These are phyloP conservation scores for Cerioporus squamosus DNA, from an alignment of 1,284 basidiomycete genomes.

Conservation along the genomic window DNA sequence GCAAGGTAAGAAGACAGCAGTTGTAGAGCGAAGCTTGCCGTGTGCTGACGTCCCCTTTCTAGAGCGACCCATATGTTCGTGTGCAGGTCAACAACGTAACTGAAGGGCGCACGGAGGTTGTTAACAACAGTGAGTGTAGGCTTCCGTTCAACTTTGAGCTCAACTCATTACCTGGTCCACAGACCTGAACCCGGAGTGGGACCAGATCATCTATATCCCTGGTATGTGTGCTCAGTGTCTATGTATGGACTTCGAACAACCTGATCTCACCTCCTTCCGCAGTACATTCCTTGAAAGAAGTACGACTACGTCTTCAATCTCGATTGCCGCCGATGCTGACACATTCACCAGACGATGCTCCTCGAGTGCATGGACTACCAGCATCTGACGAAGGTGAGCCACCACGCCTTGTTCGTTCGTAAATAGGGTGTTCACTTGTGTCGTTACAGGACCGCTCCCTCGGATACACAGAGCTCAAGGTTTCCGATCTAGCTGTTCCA, in stretches of 20 bases:
- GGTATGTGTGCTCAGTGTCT: conserved; percentile 47
- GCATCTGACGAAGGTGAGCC: conserved; percentile 31
- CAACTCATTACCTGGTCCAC: conserved; percentile 14
- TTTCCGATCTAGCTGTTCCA: conserved; percentile 69
- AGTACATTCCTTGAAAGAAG: conserved; percentile 53
- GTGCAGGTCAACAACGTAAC: conserved; percentile 79
- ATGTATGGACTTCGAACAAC: neutral
- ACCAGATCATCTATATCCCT: conserved; percentile 91
- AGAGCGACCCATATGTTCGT: conserved; percentile 93
- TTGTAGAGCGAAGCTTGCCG: neutral
- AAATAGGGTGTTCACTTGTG: conserved; percentile 70
- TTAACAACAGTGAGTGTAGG: conserved; percentile 75
- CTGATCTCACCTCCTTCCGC: conserved; percentile 21
- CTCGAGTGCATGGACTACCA: conserved; percentile 98
- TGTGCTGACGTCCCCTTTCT: conserved; percentile 18
- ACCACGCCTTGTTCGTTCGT: neutral
- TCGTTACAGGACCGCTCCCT: conserved; percentile 78
- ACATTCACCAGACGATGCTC: conserved; percentile 55
- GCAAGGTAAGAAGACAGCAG: conserved; percentile 60
- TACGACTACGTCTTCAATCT: conserved; percentile 21
- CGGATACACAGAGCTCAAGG: conserved; percentile 80
- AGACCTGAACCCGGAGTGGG: conserved; percentile 95
- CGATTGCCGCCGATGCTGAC: conserved; percentile 17
- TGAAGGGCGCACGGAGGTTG: conserved; percentile 84
- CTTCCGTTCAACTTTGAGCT: conserved; percentile 3